Conservation (phyloP, 768 basidiomycete species). For the Pulveroboletus ravenelii region DNA sequence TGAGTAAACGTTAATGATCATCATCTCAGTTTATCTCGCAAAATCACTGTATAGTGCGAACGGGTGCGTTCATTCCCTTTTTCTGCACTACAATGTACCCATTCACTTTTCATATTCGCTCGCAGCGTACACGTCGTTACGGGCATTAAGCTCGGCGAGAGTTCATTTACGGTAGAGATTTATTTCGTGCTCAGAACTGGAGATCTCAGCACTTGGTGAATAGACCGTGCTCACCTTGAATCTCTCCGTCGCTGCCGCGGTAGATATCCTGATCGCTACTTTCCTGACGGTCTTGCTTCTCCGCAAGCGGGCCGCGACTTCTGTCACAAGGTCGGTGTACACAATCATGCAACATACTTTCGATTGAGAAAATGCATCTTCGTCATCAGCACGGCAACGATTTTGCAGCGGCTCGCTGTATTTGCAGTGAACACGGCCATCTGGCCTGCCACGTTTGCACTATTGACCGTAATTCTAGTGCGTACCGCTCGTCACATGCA, state of each 20-base stretch:
- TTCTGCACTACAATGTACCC: background rate
- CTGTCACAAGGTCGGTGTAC: background rate
- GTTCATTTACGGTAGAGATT: background rate
- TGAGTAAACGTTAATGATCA: background rate
- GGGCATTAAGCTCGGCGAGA: background rate
- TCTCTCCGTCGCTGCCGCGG: background rate
- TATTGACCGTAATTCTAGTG: conserved; percentile 20
- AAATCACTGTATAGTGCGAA: background rate
- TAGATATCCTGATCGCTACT: conserved; percentile 5
- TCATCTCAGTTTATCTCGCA: background rate
- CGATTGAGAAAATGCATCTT: no score
- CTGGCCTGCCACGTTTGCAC: conserved; percentile 45
- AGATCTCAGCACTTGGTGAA: background rate
- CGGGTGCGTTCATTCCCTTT: background rate
- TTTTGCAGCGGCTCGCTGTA: conserved; percentile 8
- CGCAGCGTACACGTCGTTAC: background rate
- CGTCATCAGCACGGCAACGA: conserved; percentile 1
- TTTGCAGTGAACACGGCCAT: conserved; percentile 31
- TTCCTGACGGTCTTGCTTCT: background rate
- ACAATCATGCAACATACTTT: no score
- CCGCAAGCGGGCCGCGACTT: background rate
- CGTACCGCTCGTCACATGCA: background rate
- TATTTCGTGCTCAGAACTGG: background rate
- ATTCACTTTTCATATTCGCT: background rate
- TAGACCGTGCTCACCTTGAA: background rate